Conservation (phyloP, 108 stramenopile genomes). For the Skeletonema potamos region DNA sequence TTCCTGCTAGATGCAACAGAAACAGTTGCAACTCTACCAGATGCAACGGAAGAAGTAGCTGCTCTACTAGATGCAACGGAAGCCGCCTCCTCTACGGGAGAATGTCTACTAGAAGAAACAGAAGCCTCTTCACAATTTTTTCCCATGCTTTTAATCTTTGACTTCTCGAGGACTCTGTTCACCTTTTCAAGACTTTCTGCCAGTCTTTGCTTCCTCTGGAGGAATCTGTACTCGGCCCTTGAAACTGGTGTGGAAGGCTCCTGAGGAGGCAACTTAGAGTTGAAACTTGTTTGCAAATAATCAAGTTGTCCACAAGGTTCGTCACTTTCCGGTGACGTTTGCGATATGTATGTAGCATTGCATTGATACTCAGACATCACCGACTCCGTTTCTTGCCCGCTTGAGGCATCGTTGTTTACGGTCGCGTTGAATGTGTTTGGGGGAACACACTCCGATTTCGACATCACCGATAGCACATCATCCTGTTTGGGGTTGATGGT, state of each 20-base stretch:
- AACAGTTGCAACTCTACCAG: neutral
- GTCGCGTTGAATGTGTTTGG: neutral
- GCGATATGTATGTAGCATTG: neutral
- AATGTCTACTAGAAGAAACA: neutral
- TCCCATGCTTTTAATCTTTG: constrained; percentile 4
- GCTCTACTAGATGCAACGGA: neutral
- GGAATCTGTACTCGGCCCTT: constrained; percentile 24
- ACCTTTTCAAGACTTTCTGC: constrained; percentile 38
- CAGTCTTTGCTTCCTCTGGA: constrained; percentile 29
- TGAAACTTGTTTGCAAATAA: neutral
- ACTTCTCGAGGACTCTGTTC: constrained; percentile 26
- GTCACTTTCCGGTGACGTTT: neutral
- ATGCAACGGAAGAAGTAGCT: neutral
- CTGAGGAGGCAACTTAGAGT: neutral
- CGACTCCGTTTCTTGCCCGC: neutral
- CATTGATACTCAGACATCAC: neutral
- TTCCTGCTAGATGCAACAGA: neutral
- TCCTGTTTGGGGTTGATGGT: neutral
- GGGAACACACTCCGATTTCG: neutral
- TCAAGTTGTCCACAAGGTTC: neutral
- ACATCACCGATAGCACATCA: neutral
- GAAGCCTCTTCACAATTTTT: constrained; percentile 1
- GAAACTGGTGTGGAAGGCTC: constrained; percentile 39
- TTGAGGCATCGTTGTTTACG: neutral
- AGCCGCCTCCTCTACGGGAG: neutral